Evolutionary conservation across 495 filamentous ascomycete genomes (phyloP), one percentile per base, ranked within the genome.

Genomic region (Daldinia grandis): DNA sequence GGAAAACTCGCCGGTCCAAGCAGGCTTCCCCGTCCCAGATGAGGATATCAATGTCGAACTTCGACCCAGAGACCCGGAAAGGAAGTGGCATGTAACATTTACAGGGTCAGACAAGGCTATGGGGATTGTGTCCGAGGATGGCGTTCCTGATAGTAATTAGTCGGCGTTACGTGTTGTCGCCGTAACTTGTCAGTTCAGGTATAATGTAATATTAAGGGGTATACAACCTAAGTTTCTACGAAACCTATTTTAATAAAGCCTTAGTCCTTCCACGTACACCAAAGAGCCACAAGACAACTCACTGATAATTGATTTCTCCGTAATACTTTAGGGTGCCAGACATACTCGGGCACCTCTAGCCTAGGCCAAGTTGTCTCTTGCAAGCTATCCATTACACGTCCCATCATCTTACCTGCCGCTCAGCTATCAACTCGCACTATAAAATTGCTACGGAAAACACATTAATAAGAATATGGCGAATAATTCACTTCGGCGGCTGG

Each of bases 21-120:
- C 72, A 4, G 40, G 40, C 5, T 73, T 75, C 33, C 69, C 72
- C n/a, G 27, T 68, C 19, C 64, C 66, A 5, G 72, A 77, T 14
- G 24, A 71, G 37, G 75, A 75, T 47, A 71, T 77, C 24, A 44
- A 35, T 3, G 66, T 77, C 17, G 73, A 75, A 30, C 19, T 77
- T 24, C 49, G 38, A 14, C 69, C 69, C 0, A 50, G 62, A 12
- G 72, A 70, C 3, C 1, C 40, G n/a, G 38, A 21, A 2, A 47
- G 30, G 57, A 68, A 35, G 57, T 76, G 66, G 72, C 17, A 42
- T 1, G 66, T 75, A 5, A 21, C 15, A 12, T 76, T 64, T 50
- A 62, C 70, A 2, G 66, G 64, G 0, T 21, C 56, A 5, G 67
- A 65, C 4, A 40, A 65, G 33, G 66, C 66, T 0, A 49, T 68